Evolutionary conservation across 345 rosid species (phyloP), one percentile per base, ranked within the genome.

Genomic region (Clausena lansium): DNA sequence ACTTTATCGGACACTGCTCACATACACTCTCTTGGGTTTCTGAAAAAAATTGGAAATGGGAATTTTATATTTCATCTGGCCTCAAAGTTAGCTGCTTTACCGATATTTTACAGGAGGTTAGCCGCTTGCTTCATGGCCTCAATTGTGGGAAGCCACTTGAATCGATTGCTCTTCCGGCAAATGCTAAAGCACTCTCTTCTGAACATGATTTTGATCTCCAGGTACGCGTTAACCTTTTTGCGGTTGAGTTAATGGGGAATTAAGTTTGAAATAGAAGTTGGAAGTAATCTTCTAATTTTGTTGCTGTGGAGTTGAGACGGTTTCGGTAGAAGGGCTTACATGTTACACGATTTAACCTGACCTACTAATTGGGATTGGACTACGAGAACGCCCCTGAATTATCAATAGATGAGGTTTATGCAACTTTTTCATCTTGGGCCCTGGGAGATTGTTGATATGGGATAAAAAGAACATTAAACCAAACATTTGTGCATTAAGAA

Each of bases 181-280:
- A 91, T 74, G 90, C 86, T 4, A 86, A 86, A 78, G 68, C 88
- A 77, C 79, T 89, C 62, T 86, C 95, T 73, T 84, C 82, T n/a
- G 47, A 82, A 54, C 88, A 90, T 83, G 86, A 85, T 78, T 96
- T 96, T 71, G 99, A 94, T 76, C 88, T 96, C 65, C 98, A 94
- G 94, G 98, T 92, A 67, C 27, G 41, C 19, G 2, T 24, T 50
- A 33, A 7, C 50, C 71, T 30, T 22, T 62, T 30, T 30, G 38
- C 66, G 7, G 7, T 63, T 32, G 67, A 32, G 38, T 32, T 50
- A 50, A 50, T 50, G 55, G 20, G 55, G 55, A 50, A 50, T 15
- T 50, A 15, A 50, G 17, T 15, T 50, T 50, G 55, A 50, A 50
- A 50, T 41, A 41, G 14, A 41, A 41, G 47, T 41, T 45, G 50